Percentiles rank a stretch among this genome's conserved stretches.
Evolutionary conservation across 2,329 filamentous ascomycete species (phyloP).

Genomic region (Capronia americana): DNA sequence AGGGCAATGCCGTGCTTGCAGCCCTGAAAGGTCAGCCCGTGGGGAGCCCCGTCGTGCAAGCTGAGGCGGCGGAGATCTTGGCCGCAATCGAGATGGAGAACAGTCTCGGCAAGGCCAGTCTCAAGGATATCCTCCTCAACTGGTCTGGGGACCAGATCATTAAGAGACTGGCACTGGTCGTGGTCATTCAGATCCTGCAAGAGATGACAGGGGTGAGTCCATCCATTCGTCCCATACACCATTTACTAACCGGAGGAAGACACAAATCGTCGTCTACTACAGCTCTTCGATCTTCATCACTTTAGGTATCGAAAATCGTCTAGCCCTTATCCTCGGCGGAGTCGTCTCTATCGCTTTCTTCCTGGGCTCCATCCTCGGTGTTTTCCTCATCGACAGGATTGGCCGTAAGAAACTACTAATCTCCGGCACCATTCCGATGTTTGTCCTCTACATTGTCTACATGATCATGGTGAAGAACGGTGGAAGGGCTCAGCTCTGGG

Average conservation of each 20-base stretch:
- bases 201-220: conserved; percentile 20
- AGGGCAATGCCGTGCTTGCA: background rate
- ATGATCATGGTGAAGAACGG: conserved; percentile 16
- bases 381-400: conserved; percentile 70
- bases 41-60: conserved; percentile 10
- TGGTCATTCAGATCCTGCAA: conserved; percentile 20
- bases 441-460: conserved; percentile 19
- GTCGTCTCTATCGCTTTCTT: conserved; percentile 17
- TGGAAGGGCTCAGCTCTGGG: conserved; percentile 20
- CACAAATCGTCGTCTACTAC: conserved; percentile 23
- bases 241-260: background rate
- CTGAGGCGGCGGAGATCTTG: conserved; percentile 13
- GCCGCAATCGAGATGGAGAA: conserved; percentile 20
- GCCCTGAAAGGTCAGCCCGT: conserved; percentile 42
- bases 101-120: conserved; percentile 12
- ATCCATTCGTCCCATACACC: background rate
- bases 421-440: conserved; percentile 58
- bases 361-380: conserved; percentile 15
- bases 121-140: conserved; percentile 14
- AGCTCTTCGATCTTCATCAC: conserved; percentile 20
- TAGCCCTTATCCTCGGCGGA: conserved; percentile 18
- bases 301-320: conserved; percentile 14
- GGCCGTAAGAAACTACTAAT: conserved; percentile 69
- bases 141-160: conserved; percentile 16
- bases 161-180: conserved; percentile 9